phyloP scores from a whole-genome alignment of 495 filamentous ascomycete genomes.

The Hypoxylon crocopeplum region DNA sequence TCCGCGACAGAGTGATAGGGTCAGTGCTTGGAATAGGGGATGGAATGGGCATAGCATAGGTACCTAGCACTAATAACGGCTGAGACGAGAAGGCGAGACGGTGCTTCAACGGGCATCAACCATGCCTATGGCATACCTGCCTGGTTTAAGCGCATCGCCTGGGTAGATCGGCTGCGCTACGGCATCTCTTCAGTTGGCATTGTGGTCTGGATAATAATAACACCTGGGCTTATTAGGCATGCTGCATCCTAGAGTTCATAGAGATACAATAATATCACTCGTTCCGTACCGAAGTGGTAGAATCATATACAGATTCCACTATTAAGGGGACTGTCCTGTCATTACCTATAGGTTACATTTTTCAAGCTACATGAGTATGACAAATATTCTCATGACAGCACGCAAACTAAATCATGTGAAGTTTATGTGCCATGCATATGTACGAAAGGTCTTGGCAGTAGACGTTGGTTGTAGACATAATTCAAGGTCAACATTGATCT shows the following conservation, averaged over 20 bases:
- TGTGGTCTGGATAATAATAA: conserved; percentile 28
- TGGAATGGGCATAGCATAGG: conserved; percentile 15
- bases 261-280: conserved; percentile 29
- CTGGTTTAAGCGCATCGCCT: conserved; percentile 3
- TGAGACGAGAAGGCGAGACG: neutral
- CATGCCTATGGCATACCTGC: neutral
- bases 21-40: conserved; percentile 10
- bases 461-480: no score
- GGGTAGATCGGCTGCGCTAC: conserved; percentile 3
- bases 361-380: conserved; percentile 13
- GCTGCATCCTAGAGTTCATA: conserved; percentile 26
- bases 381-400: neutral
- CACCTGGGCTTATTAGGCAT: conserved; percentile 8
- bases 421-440: no score
- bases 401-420: no score
- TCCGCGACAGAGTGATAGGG: conserved; percentile 49
- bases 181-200: conserved; percentile 11
- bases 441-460: no score
- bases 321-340: conserved; percentile 8
- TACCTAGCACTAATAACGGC: conserved; percentile 12
- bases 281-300: conserved; percentile 17
- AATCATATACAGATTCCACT: conserved; percentile 9
- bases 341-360: conserved; percentile 28
- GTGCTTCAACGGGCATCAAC: neutral
- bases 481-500: no score